Evolutionary conservation across 164 flowering plant species (phyloP), one percentile per base, ranked within the genome.

Genomic region (Warburgia ugandensis): DNA sequence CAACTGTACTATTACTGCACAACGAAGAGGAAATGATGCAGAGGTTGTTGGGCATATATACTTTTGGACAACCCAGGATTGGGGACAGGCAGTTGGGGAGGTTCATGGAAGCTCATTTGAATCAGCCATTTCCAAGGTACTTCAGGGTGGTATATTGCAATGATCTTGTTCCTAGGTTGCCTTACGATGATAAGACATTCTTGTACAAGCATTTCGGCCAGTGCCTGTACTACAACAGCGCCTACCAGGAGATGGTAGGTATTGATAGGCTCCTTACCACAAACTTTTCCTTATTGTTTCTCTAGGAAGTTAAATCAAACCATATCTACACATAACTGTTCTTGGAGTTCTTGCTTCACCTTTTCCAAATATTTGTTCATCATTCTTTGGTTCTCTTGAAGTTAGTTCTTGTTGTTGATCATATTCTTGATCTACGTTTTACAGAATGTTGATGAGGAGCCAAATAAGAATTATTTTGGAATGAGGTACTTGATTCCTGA

Each of bases 11-110:
- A 22, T 58, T 60, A 13, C 32, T 75, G 7, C 94, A 84, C 40
- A 79, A 69, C 32, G 94, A 90, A 69, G 45, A 30, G 6, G 42
- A 25, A 62, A 16, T 91, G 67, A 29, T 91, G 76, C 58, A 75
- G n/a, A 73, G 69, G 41, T 44, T 91, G 56, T 80, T 81, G 22
- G 91, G 86, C 10, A 79, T 84, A 4, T 90, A 83, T 68, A 86
- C 97, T 3, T 84, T 74, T 62, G 96, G 95, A 32, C 94, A 90
- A 63, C 96, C 97, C 1, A 76, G 92, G 41, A 87, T 84, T 7
- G 97, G 97, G 29, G 74, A 86, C 62, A 36, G 56, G 32, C 28
- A 74, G 28, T 71, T 84, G 50, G 94, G 82, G 17, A 65, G 64
- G 43, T 83, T 30, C 61, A 83, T 90, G 92, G 58, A 73, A 61